These are phyloP conservation scores for Phoenix dactylifera DNA, from an alignment of 176 grass and related monocot species.

Conservation along the genomic window DNA sequence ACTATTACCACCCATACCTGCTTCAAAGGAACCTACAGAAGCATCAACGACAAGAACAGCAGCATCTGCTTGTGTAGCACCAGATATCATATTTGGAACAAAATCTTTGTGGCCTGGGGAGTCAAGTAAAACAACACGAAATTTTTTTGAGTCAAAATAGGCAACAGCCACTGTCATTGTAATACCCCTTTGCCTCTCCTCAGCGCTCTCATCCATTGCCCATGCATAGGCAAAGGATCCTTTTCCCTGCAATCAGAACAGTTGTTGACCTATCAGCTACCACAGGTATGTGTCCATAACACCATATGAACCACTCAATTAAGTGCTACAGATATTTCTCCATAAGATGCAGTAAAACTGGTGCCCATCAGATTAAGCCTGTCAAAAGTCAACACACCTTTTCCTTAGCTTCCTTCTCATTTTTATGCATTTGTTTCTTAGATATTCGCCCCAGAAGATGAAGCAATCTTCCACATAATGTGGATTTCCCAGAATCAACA, in stretches of 20 bases:
- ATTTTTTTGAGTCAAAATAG: conserved; percentile 65
- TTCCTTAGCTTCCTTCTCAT: conserved; percentile 90
- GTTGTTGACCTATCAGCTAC: background rate
- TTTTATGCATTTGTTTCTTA: conserved; percentile 88
- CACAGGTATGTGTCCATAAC: too few species aligned
- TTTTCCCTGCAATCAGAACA: conserved; percentile 45
- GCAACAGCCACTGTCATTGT: conserved; percentile 75
- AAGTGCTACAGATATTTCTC: too few species aligned
- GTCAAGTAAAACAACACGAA: conserved; percentile 62
- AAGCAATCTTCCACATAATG: conserved; percentile 63
- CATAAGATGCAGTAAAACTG: too few species aligned
- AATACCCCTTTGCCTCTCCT: conserved; percentile 73
- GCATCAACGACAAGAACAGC: conserved; percentile 83
- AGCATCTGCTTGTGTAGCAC: conserved; percentile 70
- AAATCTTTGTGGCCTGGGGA: conserved; percentile 94
- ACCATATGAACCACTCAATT: too few species aligned
- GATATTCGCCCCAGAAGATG: conserved; percentile 61
- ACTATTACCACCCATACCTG: conserved; percentile 60
- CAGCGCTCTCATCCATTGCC: conserved; percentile 69
- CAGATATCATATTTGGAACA: conserved; percentile 86
- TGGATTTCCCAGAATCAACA: conserved; percentile 94
- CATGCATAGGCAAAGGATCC: conserved; percentile 89
- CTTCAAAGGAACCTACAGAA: conserved; percentile 76
- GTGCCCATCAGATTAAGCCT: background rate
- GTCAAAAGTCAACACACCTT: conserved; percentile 36